phyloP scores from a whole-genome alignment of 768 basidiomycete species.

The Tephrocybe sp. region DNA sequence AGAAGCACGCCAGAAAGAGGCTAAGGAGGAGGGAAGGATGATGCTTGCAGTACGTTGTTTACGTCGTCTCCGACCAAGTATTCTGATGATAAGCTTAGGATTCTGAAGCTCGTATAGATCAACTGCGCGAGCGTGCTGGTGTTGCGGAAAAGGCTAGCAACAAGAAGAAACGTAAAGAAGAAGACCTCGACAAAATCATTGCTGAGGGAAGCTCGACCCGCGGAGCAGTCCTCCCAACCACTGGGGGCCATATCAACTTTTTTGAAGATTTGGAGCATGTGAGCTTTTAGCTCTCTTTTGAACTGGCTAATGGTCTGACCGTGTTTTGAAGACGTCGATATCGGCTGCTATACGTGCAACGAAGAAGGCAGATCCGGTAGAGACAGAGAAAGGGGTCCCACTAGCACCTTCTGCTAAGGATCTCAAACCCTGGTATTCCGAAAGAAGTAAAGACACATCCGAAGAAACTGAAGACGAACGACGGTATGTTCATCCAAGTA shows the following conservation, averaged over 20 bases:
- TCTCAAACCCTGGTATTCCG: constrained; percentile 79
- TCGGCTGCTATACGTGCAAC: constrained; percentile 46
- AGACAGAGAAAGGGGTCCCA: constrained; percentile 70
- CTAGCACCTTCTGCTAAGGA: constrained; percentile 77
- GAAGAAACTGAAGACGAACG: constrained; percentile 25
- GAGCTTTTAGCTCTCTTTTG: constrained; percentile 12
- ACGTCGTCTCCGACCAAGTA: constrained; percentile 2
- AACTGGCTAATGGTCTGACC: background rate
- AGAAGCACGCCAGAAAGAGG: constrained; percentile 66
- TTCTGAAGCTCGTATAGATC: constrained; percentile 73
- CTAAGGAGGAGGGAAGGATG: constrained; percentile 69
- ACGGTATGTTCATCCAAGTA: constrained; percentile 29
- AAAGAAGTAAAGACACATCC: constrained; percentile 8
- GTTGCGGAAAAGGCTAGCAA: constrained; percentile 25
- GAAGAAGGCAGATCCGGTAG: constrained; percentile 46
- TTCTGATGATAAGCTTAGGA: constrained; percentile 47
- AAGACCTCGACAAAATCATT: constrained; percentile 35
- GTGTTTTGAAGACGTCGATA: constrained; percentile 39
- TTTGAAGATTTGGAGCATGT: constrained; percentile 84
- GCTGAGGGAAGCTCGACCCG: constrained; percentile 31
- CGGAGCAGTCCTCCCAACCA: constrained; percentile 40
- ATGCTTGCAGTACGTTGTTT: constrained; percentile 61
- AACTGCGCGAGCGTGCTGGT: constrained; percentile 64
- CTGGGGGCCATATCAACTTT: constrained; percentile 76
- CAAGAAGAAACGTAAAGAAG: constrained; percentile 37